Evolutionary conservation across 345 rosid genomes (phyloP).

Genomic region (Gossypium australe): DNA sequence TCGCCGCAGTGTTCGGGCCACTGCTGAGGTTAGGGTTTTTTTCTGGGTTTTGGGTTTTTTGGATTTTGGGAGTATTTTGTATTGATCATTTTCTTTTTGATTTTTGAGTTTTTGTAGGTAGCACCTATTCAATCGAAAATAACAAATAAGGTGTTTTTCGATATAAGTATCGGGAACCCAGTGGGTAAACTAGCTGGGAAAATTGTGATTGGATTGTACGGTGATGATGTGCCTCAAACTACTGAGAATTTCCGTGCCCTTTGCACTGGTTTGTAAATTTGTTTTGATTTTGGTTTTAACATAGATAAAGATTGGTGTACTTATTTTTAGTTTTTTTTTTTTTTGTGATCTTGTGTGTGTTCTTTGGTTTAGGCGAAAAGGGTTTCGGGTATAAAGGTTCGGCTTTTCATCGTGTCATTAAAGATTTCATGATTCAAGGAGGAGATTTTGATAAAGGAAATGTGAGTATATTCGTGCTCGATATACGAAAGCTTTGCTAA

Average conservation of each 20-base stretch:
- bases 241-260: slow-evolving; percentile 93
- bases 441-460: slow-evolving; percentile 98
- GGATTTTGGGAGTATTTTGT: too few relatives aligned
- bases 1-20: slow-evolving; percentile 49
- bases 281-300: background rate
- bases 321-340: slow-evolving; percentile 12
- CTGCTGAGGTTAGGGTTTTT: slow-evolving; percentile 50
- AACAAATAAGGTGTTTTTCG: slow-evolving; percentile 85
- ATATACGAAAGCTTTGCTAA: background rate
- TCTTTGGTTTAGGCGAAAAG: slow-evolving; percentile 63
- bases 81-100: too few relatives aligned
- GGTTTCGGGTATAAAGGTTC: slow-evolving; percentile 93
- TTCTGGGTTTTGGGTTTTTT: too few relatives aligned
- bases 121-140: slow-evolving; percentile 63
- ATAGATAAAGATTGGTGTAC: background rate
- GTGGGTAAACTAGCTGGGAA: slow-evolving; percentile 84
- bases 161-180: slow-evolving; percentile 89
- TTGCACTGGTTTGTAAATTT: slow-evolving; percentile 63
- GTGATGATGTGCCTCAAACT: slow-evolving; percentile 95
- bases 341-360: background rate
- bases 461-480: slow-evolving; percentile 38
- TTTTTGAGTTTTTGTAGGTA: slow-evolving; percentile 28
- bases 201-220: slow-evolving; percentile 83
- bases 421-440: slow-evolving; percentile 98
- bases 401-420: slow-evolving; percentile 82